Evolutionary conservation across 768 basidiomycete species (phyloP), one percentile per base, ranked within the genome.

Genomic region (Astraeus odoratus): DNA sequence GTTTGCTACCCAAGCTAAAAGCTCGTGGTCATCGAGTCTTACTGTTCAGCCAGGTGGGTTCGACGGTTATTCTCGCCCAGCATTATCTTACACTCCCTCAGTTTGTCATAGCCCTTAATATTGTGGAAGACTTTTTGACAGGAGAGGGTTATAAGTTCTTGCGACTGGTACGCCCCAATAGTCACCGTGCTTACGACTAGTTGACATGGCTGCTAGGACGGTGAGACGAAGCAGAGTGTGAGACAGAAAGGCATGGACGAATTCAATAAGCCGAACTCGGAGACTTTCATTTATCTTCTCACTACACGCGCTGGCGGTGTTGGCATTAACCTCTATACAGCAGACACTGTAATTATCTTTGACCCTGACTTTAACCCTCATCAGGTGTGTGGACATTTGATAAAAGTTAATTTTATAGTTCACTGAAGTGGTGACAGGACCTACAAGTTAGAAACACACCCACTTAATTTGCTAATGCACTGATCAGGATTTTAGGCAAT

Each of bases 351-450:
- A 23, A 85, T 92, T 35, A 83, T 92, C 44, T 89, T 83, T 54
- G 95, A 99, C 59, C 92, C 93, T 0, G 96, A 99, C 68, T 99
- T 93, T 64, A 99, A 99, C 57, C 95, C 95, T n/a, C 92, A 96
- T 66, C 86, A 86, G 74, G 85, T 84, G 38, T 12, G 5, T 31
- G 22, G 75, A 62, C 13, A 30, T 39, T n/a, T 4, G 8, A 30
- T 24, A 40, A 29, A 24, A 31, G 22, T 31, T 41, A 29, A 42
- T 36, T 8, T 38, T 6, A 31, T 49, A 8, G n/a, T 49, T 57
- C 12, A 56, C 25, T 34, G 36, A 6, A 33, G n/a, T n/a, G 18
- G 30, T 31, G 27, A 36, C 51, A 86, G 84, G 92, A 94, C 67
- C 71, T 94, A 40, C 92, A 95, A 78, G 90, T 89, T 62, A 49